phyloP scores from a whole-genome alignment of 345 rosid genomes.

The Brassica incana region DNA sequence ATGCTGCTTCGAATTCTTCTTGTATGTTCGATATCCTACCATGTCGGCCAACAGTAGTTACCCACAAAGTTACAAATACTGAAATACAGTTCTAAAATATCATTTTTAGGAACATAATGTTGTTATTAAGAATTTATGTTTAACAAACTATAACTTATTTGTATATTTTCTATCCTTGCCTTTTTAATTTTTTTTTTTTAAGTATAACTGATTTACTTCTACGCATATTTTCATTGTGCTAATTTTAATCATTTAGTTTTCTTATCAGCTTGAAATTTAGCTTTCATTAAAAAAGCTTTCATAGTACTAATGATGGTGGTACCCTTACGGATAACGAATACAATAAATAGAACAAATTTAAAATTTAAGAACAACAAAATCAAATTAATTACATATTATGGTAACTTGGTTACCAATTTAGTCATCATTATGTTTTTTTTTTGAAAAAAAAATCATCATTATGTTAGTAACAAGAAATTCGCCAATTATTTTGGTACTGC shows the following conservation, averaged over 20 bases:
- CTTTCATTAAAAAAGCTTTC: neutral
- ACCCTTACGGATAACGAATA: neutral
- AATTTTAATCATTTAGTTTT: neutral
- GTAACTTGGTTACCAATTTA: neutral
- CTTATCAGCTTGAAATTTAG: neutral
- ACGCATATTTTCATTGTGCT: neutral
- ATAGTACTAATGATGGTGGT: neutral
- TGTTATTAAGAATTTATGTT: neutral
- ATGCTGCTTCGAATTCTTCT: neutral
- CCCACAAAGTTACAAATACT: neutral
- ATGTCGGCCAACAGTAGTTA: neutral
- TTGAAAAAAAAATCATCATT: neutral
- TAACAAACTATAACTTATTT: neutral
- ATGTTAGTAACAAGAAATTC: neutral
- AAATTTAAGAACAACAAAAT: neutral
- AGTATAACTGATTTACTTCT: neutral
- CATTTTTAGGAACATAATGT: neutral
- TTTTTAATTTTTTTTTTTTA: neutral
- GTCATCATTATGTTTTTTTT: neutral
- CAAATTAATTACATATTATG: neutral
- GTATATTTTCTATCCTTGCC: neutral
- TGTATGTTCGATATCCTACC: conserved; percentile 13
- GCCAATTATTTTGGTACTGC: neutral
- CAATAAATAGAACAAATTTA: neutral
- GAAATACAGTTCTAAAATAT: neutral